Percentiles rank a stretch among this genome's conserved stretches.
Evolutionary conservation across 257 asterid genomes (phyloP).

Genomic region (Capsicum rhomboideum): DNA sequence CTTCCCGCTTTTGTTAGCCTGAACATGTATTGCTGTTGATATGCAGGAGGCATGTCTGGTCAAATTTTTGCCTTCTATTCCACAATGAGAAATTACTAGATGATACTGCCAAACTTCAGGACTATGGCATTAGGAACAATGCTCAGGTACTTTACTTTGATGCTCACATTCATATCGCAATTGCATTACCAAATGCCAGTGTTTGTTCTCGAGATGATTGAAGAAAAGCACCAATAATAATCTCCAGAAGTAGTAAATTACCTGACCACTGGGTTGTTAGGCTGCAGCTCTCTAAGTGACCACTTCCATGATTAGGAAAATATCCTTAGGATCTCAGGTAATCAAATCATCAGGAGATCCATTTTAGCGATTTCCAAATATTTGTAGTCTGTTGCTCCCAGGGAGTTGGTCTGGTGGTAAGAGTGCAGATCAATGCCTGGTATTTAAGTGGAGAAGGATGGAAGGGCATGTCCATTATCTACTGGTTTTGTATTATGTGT

Average conservation of each 20-base stretch:
- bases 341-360: background rate
- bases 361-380: background rate
- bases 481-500: background rate
- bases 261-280: background rate
- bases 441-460: background rate
- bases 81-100: constrained; percentile 70
- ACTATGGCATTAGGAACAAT: constrained; percentile 60
- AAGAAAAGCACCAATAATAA: background rate
- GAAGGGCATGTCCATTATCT: background rate
- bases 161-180: background rate
- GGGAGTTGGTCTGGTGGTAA: background rate
- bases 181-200: background rate
- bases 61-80: constrained; percentile 59
- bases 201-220: background rate
- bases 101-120: constrained; percentile 52
- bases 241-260: background rate
- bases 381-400: background rate
- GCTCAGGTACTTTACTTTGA: constrained; percentile 51
- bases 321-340: background rate
- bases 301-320: background rate
- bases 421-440: background rate
- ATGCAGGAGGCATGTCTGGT: constrained; percentile 90
- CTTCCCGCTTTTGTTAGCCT: background rate
- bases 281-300: background rate
- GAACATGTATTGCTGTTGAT: constrained; percentile 9